A percentile compares a stretch with the other conserved stretches of the same genome.
Conservation (phyloP, 805 yeast species). For the Candida silvicultrix region DNA sequence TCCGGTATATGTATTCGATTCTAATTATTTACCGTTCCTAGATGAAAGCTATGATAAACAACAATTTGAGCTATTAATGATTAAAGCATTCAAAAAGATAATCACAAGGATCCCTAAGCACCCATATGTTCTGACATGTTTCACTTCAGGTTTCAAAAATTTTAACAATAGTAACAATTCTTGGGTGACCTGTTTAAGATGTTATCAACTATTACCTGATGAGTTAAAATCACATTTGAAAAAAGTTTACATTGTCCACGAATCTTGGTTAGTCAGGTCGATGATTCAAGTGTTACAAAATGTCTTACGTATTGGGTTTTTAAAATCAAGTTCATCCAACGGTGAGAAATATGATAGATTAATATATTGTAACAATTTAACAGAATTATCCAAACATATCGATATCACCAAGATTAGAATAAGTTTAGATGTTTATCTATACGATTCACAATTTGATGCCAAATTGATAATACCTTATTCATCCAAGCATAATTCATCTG, state of each 20-base stretch:
- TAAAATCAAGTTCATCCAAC: constrained; percentile 19
- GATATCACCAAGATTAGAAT: constrained; percentile 77
- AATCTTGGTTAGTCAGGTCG: constrained; percentile 82
- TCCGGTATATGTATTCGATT: constrained; percentile 79
- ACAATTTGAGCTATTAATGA: constrained; percentile 31
- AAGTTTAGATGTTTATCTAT: constrained; percentile 66
- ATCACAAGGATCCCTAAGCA: constrained; percentile 51
- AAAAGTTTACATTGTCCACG: constrained; percentile 78
- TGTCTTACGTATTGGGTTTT: constrained; percentile 45
- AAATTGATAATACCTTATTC: constrained; percentile 40
- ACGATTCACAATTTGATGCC: constrained; percentile 51
- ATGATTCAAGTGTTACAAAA: constrained; percentile 65
- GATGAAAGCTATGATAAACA: constrained; percentile 31
- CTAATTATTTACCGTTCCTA: constrained; percentile 69
- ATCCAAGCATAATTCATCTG: constrained; percentile 22
- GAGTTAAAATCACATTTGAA: constrained; percentile 45
- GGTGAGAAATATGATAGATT: constrained; percentile 13
- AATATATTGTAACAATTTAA: constrained; percentile 29
- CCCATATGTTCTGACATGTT: constrained; percentile 63
- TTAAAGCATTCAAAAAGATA: constrained; percentile 51
- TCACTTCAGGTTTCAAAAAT: constrained; percentile 74
- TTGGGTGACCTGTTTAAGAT: constrained; percentile 69
- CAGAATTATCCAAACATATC: constrained; percentile 31
- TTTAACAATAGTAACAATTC: constrained; percentile 31
- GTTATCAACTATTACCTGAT: constrained; percentile 53